These are phyloP conservation scores for Ophiosphaerella herpotricha DNA, from an alignment of 2,329 filamentous ascomycete species.

Conservation along the genomic window DNA sequence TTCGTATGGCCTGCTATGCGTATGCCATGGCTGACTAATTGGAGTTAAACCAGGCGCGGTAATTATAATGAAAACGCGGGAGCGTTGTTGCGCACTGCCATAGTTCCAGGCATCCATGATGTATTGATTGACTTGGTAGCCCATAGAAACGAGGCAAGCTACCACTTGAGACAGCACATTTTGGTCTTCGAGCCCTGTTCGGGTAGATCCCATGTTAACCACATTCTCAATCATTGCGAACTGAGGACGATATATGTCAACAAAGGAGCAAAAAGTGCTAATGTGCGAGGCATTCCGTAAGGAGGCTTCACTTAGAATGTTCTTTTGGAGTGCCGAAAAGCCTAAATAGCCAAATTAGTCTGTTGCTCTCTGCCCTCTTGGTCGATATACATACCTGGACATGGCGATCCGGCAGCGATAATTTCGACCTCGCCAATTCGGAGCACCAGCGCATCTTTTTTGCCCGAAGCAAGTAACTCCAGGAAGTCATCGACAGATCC, in stretches of 20 bases:
- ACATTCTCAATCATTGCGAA: conserved; percentile 83
- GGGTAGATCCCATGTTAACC: conserved; percentile 62
- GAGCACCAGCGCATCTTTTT: conserved; percentile 53
- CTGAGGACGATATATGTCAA: conserved; percentile 76
- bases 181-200: conserved; percentile 53
- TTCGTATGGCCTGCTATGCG: conserved; percentile 63
- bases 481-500: conserved; percentile 76
- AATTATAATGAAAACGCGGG: conserved; percentile 72
- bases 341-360: conserved; percentile 46
- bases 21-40: conserved; percentile 60
- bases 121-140: conserved; percentile 74
- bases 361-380: background rate
- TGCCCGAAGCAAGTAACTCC: conserved; percentile 57
- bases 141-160: conserved; percentile 73
- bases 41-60: conserved; percentile 68
- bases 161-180: conserved; percentile 76
- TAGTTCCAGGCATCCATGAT: conserved; percentile 71
- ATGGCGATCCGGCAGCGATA: conserved; percentile 75
- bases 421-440: conserved; percentile 68
- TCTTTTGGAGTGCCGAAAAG: conserved; percentile 67
- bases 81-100: conserved; percentile 68
- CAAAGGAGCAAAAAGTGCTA: conserved; percentile 73
- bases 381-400: conserved; percentile 53
- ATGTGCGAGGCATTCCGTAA: conserved; percentile 76
- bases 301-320: conserved; percentile 61